Evolutionary conservation across 805 yeast genomes (phyloP).

Genomic region (Candida dajiaensis): DNA sequence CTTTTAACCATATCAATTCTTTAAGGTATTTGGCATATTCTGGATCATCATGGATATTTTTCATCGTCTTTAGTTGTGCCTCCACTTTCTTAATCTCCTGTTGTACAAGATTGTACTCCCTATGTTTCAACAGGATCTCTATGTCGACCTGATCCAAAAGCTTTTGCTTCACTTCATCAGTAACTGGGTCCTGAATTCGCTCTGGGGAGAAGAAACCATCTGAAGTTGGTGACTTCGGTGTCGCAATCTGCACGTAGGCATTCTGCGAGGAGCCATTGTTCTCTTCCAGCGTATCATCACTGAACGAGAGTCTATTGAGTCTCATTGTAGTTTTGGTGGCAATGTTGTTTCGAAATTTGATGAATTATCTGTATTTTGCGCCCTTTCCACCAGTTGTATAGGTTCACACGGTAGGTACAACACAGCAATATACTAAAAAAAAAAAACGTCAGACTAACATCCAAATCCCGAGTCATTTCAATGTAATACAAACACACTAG

Average conservation of each 20-base stretch:
- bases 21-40: constrained; percentile 32
- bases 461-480: neutral
- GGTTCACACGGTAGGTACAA: neutral
- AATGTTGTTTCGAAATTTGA: no score
- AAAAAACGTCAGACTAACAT: no score
- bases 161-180: constrained; percentile 25
- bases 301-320: neutral
- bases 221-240: constrained; percentile 39
- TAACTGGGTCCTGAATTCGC: constrained; percentile 12
- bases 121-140: constrained; percentile 55
- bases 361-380: no score
- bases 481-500: no score
- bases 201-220: constrained; percentile 20
- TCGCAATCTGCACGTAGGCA: constrained; percentile 28
- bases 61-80: constrained; percentile 47
- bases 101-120: constrained; percentile 44
- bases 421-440: neutral
- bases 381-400: no score
- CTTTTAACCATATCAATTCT: constrained; percentile 31
- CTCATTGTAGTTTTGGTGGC: constrained; percentile 1
- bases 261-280: neutral
- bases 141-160: constrained; percentile 45
- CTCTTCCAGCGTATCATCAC: neutral
- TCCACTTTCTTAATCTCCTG: constrained; percentile 53
- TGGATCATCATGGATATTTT: constrained; percentile 34